These are phyloP conservation scores for Rossbeevera mucosa DNA, from an alignment of 768 basidiomycete genomes.

Conservation along the genomic window DNA sequence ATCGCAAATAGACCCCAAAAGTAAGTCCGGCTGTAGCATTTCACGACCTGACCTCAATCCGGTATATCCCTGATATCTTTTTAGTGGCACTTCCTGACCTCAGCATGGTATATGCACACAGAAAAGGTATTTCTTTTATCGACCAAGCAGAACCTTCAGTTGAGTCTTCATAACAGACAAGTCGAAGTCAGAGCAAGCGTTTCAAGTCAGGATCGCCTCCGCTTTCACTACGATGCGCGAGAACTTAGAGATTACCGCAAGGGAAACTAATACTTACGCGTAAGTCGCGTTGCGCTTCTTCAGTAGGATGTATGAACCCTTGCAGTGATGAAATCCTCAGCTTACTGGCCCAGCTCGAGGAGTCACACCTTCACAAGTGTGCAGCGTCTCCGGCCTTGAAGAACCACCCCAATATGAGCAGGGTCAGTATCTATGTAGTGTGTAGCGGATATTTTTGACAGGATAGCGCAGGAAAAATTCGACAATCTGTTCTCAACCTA, in stretches of 20 bases:
- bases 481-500: conserved; percentile 19
- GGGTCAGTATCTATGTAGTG: conserved; percentile 10
- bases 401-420: conserved; percentile 7
- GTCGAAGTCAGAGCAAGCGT: conserved; percentile 16
- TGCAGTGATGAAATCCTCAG: conserved; percentile 19
- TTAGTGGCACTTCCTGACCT: neutral
- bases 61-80: conserved; percentile 9
- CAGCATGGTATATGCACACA: neutral
- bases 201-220: conserved; percentile 17
- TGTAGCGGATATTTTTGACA: conserved; percentile 5
- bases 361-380: conserved; percentile 15
- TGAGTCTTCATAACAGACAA: conserved; percentile 4
- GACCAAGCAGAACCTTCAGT: neutral
- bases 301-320: neutral
- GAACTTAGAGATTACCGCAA: conserved; percentile 7
- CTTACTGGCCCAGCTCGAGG: conserved; percentile 21
- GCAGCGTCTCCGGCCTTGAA: conserved; percentile 4
- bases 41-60: conserved; percentile 2
- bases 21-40: conserved; percentile 6
- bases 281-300: conserved; percentile 12
- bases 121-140: conserved; percentile 10
- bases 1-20: conserved; percentile 10
- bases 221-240: conserved; percentile 15
- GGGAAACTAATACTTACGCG: conserved; percentile 28
- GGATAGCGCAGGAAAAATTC: conserved; percentile 19